Evolutionary conservation across 345 rosid species (phyloP), one percentile per base, ranked within the genome.

Genomic region (Cochlearia excelsa): DNA sequence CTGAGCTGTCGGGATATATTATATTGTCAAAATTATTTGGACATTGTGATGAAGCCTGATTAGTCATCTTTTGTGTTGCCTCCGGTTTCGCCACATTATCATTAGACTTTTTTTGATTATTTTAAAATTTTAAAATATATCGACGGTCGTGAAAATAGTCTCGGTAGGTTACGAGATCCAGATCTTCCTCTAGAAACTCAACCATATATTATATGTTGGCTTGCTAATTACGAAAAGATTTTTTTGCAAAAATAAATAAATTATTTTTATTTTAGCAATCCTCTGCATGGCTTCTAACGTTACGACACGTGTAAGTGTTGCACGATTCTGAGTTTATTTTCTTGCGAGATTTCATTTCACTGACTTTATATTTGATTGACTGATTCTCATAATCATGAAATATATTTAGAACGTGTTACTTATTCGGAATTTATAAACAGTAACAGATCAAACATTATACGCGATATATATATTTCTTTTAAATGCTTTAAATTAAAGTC

Each of bases 51-150:
- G 31, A 76, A 46, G 66, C 66, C 61, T 68, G 55, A 53, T 59
- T 64, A 76, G 76, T 80, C 80, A 81, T 76, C 76, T 57, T 65
- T 56, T 51, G 5, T 61, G 51, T 61, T 76, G 83, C 73, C 79
- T 68, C 75, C 58, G 29, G 55, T 72, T 34, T 37, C 53, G 86
- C 79, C 86, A 79, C 86, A 71, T 81, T 75, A 58, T 42, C 78
- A 72, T 47, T 39, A 44, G 46, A 40, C 49, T 26, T 30, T 42
- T 67, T 62, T 68, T 63, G 70, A 66, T 27, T 61, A 38, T 44
- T 34, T 41, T 37, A 37, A 37, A 54, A 16, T 26, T n/a, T 30
- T 45, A 26, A 40, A 31, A 11, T 7, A 35, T 16, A 27, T 61
- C 37, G 60, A 70, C 33, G 11, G 50, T 52, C 30, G 38, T 1